Percentiles rank a stretch among this genome's conserved stretches.
phyloP scores from a whole-genome alignment of 768 basidiomycete species.

The Clitopilus passeckerianus region DNA sequence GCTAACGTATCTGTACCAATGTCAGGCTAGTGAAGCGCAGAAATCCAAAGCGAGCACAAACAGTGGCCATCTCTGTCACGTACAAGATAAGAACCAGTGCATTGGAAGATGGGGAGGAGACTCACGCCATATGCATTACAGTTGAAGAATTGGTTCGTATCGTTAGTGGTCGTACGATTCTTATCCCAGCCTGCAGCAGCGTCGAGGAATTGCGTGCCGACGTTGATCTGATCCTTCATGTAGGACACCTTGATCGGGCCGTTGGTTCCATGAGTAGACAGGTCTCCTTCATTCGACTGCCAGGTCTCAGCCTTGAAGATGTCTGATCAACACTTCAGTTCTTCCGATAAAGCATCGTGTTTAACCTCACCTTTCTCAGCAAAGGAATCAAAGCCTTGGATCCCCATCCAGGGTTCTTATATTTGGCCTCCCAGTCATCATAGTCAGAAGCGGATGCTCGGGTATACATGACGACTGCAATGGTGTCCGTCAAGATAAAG shows the following conservation, averaged over 20 bases:
- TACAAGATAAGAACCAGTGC: not conserved
- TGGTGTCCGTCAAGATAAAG: not conserved
- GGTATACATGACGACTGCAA: conserved; percentile 46
- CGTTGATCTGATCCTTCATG: conserved; percentile 29
- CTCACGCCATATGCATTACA: conserved; percentile 43
- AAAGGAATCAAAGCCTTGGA: conserved; percentile 53
- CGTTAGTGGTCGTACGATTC: conserved; percentile 35
- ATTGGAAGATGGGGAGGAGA: conserved; percentile 10
- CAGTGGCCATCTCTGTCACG: conserved; percentile 48
- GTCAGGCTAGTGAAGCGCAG: not conserved
- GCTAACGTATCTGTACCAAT: conserved; percentile 46
- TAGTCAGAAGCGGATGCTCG: conserved; percentile 60
- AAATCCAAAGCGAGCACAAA: conserved; percentile 16
- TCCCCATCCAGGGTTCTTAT: conserved; percentile 59
- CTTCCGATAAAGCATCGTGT: not conserved
- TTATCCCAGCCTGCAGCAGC: conserved; percentile 44
- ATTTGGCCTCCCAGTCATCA: conserved; percentile 52
- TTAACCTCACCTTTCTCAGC: conserved; percentile 42
- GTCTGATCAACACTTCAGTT: not conserved
- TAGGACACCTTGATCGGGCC: conserved; percentile 49
- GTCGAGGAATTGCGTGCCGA: conserved; percentile 42
- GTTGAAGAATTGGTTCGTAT: conserved; percentile 40
- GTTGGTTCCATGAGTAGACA: conserved; percentile 37
- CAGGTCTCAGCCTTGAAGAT: conserved; percentile 34
- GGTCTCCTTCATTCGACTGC: conserved; percentile 17